phyloP scores from a whole-genome alignment of 2,329 filamentous ascomycete species.

The Ceratocystis destructans region DNA sequence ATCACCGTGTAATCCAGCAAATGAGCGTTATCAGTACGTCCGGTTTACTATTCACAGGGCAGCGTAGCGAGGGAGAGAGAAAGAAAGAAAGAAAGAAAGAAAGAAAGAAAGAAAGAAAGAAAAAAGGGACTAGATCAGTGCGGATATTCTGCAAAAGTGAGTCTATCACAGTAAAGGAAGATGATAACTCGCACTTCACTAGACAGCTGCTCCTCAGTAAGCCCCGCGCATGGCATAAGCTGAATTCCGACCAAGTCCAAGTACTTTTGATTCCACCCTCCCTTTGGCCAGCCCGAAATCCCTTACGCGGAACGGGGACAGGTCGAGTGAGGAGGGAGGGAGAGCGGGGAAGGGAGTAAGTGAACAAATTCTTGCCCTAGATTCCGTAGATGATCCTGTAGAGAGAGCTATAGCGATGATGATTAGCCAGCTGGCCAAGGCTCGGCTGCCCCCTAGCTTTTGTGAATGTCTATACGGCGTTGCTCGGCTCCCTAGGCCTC shows the following conservation, averaged over 20 bases:
- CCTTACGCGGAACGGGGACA: background rate
- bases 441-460: background rate
- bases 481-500: background rate
- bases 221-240: background rate
- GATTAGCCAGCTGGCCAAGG: background rate
- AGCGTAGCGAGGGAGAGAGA: background rate
- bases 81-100: no score
- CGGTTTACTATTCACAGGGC: background rate
- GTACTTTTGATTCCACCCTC: background rate
- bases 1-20: background rate
- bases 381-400: background rate
- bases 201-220: background rate
- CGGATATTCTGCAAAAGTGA: background rate
- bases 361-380: background rate
- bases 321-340: background rate
- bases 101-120: no score
- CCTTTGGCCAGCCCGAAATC: background rate
- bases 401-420: background rate
- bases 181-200: background rate
- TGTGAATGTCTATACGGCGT: background rate
- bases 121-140: background rate
- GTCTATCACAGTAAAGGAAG: background rate
- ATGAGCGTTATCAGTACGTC: background rate
- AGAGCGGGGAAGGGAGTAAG: background rate
- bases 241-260: background rate